phyloP scores from a whole-genome alignment of 306 rosid species.

The Datisca glomerata region DNA sequence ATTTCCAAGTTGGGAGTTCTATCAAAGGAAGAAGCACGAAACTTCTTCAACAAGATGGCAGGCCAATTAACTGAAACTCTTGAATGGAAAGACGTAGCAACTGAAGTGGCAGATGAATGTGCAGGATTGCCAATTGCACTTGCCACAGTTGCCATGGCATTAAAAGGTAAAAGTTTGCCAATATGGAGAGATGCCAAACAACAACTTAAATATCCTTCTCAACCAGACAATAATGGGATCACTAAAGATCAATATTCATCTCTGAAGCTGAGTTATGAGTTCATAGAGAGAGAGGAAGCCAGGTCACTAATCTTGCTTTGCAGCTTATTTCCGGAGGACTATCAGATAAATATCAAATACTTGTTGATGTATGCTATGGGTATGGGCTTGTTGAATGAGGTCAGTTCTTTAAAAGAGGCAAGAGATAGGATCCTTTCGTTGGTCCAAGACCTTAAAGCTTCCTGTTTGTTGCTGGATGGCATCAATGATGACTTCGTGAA shows the following conservation, averaged over 20 bases:
- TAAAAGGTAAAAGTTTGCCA: conserved; percentile 9
- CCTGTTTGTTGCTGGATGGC: conserved; percentile 10
- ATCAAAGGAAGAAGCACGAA: not conserved
- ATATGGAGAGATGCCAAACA: conserved; percentile 2
- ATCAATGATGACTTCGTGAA: not conserved
- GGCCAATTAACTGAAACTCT: not conserved
- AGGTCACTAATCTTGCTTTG: conserved; percentile 15
- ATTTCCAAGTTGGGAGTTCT: not conserved
- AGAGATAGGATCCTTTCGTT: not conserved
- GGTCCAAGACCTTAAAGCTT: conserved; percentile 3
- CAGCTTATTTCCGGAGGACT: conserved; percentile 1
- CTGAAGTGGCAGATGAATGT: conserved; percentile 11
- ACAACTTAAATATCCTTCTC: too few relatives aligned
- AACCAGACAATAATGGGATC: too few relatives aligned
- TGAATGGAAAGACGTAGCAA: conserved; percentile 3
- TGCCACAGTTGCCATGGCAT: conserved; percentile 12
- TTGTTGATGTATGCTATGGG: conserved; percentile 20
- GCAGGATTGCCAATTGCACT: conserved; percentile 16
- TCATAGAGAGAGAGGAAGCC: not conserved
- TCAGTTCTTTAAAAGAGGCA: conserved; percentile 2
- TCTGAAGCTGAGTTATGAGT: conserved; percentile 14
- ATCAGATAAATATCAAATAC: not conserved
- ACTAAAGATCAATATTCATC: not conserved
- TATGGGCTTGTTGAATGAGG: conserved; percentile 6
- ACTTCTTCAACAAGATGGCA: conserved; percentile 16